These are phyloP conservation scores for Pseudogymnoascus sp. DNA, from an alignment of 2,329 filamentous ascomycete species.

Conservation along the genomic window DNA sequence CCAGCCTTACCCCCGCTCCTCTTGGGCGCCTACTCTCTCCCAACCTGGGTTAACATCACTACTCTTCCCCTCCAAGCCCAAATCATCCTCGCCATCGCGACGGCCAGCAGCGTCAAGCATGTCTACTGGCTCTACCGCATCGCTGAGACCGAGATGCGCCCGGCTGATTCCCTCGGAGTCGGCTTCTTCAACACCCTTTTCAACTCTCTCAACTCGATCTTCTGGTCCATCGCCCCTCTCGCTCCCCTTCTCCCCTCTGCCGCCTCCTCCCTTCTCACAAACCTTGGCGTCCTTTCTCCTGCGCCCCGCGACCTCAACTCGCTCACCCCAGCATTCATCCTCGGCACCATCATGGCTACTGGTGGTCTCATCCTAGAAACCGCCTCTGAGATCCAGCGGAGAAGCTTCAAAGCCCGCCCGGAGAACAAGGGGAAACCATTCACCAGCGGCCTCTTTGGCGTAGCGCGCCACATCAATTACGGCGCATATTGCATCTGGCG, in stretches of 20 bases:
- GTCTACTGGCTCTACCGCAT: slow-evolving; percentile 44
- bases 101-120: slow-evolving; percentile 48
- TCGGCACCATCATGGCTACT: slow-evolving; percentile 43
- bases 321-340: slow-evolving; percentile 30
- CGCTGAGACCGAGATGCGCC: slow-evolving; percentile 44
- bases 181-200: slow-evolving; percentile 45
- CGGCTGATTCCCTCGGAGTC: slow-evolving; percentile 36
- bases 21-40: slow-evolving; percentile 22
- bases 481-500: slow-evolving; percentile 46
- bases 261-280: slow-evolving; percentile 20
- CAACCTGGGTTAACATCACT: slow-evolving; percentile 32
- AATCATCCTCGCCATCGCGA: slow-evolving; percentile 46
- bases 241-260: slow-evolving; percentile 39
- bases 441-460: slow-evolving; percentile 40
- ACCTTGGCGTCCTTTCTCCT: neutral
- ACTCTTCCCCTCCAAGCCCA: slow-evolving; percentile 44
- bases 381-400: slow-evolving; percentile 49
- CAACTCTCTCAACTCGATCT: slow-evolving; percentile 48
- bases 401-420: slow-evolving; percentile 42
- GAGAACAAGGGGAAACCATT: slow-evolving; percentile 46
- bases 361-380: slow-evolving; percentile 48
- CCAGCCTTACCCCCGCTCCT: slow-evolving; percentile 31
- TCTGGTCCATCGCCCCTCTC: neutral
- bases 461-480: slow-evolving; percentile 49
- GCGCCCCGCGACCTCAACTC: neutral